Evolutionary conservation across 306 rosid genomes (phyloP), one percentile per base, ranked within the genome.

Genomic region (Canavalia ensiformis): DNA sequence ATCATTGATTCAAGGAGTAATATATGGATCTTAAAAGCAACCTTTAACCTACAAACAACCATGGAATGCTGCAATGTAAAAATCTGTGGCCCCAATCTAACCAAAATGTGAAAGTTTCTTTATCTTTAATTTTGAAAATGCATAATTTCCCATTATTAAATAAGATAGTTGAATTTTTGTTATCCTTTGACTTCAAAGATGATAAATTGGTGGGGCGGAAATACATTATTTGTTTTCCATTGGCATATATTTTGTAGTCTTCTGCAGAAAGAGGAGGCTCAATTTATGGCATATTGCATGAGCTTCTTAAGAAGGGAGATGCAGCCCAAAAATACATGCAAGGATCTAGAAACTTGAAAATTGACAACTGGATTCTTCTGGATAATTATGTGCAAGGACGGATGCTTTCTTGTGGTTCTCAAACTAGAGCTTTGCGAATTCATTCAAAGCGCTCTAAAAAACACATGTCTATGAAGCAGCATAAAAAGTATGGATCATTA

Each of bases 361-460:
- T 91, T 44, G 94, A 88, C 86, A 83, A 76, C 73, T 88, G 89
- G 89, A 83, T 95, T 79, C 94, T 91, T 78, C 97, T 95, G 37
- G 98, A 95, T 83, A 88, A 89, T 77, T 72, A 35, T 63, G 94
- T 91, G 41, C 93, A 84, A 81, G 85, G 87, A 57, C 81, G 80
- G 18, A 41, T 83, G 4, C 63, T 80, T 34, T 74, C 85, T 50
- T 81, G 83, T 25, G 85, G 88, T 59, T 88, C 91, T 79, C 90
- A 76, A 25, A 68, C 79, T 37, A 88, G 94, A 81, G 91, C 89
- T 59, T 78, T 90, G 81, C 88, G 5, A 76, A 76, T 80, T 51
- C 94, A 88, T 88, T 95, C 97, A 4, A 95, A 85, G 84, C 92
- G 92, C 4, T 93, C 97, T 11, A 91, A 88, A 88, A 91, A 70